Percentiles rank a stretch among this genome's conserved stretches.
These are phyloP conservation scores for Rhodofomes roseus DNA, from an alignment of 1,284 basidiomycete species.

Conservation along the genomic window DNA sequence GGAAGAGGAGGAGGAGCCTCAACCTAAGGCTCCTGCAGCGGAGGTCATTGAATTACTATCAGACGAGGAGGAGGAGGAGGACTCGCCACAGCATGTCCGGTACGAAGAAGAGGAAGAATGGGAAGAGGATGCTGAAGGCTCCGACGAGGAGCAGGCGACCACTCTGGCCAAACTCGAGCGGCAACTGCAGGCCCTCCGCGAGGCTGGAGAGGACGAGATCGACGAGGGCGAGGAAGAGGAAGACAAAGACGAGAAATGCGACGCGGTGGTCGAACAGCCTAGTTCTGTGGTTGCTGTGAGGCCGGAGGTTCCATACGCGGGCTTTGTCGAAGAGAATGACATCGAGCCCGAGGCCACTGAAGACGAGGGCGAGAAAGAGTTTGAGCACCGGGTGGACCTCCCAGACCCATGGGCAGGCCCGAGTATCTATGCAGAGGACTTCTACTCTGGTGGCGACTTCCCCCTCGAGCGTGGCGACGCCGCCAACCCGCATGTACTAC, in stretches of 20 bases:
- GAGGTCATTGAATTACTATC: constrained; percentile 24
- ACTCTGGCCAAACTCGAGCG: background rate
- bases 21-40: constrained; percentile 6
- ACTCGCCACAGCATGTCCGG: background rate
- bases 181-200: background rate
- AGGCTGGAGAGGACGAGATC: constrained; percentile 2
- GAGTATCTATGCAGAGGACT: constrained; percentile 50
- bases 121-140: constrained; percentile 12
- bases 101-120: constrained; percentile 1
- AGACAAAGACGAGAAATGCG: background rate
- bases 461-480: constrained; percentile 8
- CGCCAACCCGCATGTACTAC: constrained; percentile 19
- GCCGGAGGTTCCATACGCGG: constrained; percentile 1
- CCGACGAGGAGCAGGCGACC: constrained; percentile 12
- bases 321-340: constrained; percentile 17
- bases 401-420: constrained; percentile 50
- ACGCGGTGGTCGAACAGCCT: background rate
- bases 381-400: constrained; percentile 29
- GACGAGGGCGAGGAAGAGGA: constrained; percentile 1
- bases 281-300: background rate
- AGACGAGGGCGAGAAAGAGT: background rate
- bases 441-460: constrained; percentile 36
- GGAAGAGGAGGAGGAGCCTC: constrained; percentile 18
- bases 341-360: constrained; percentile 14
- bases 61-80: constrained; percentile 16